phyloP scores from a whole-genome alignment of 2,329 filamentous ascomycete species.

The Pseudocercospora ulei region DNA sequence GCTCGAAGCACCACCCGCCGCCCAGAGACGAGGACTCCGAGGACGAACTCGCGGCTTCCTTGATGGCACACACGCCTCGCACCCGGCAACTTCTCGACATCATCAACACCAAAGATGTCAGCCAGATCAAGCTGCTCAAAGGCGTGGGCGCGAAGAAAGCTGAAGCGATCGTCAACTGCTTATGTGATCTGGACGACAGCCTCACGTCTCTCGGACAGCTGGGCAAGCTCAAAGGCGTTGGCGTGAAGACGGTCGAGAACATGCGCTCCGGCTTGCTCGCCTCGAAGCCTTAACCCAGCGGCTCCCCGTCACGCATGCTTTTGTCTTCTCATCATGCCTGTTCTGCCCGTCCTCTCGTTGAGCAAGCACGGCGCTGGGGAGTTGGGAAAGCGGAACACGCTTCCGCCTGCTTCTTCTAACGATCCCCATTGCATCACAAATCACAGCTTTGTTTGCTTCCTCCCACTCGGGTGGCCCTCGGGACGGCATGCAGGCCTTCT shows the following conservation, averaged over 20 bases:
- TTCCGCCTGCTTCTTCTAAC: too few relatives aligned
- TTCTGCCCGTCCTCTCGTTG: background rate
- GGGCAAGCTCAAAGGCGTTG: conserved; percentile 43
- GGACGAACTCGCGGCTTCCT: conserved; percentile 28
- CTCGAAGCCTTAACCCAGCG: conserved; percentile 6
- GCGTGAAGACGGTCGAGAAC: conserved; percentile 44
- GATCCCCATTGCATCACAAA: too few relatives aligned
- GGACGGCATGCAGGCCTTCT: too few relatives aligned
- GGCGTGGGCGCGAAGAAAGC: conserved; percentile 67
- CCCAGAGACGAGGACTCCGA: conserved; percentile 26
- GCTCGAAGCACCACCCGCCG: conserved; percentile 17
- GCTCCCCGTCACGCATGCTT: too few relatives aligned
- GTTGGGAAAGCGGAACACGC: too few relatives aligned
- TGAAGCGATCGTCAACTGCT: conserved; percentile 43
- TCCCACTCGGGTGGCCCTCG: too few relatives aligned
- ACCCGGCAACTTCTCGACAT: conserved; percentile 57
- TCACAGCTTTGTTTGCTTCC: too few relatives aligned
- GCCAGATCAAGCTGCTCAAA: conserved; percentile 55
- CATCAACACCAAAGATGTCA: conserved; percentile 62
- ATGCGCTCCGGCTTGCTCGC: conserved; percentile 38
- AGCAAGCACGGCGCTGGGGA: conserved; percentile 6
- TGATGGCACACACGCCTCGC: conserved; percentile 43
- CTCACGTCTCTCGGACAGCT: conserved; percentile 39
- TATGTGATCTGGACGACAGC: conserved; percentile 40
- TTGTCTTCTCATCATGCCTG: background rate